These are phyloP conservation scores for Xylariaceae sp. DNA, from an alignment of 2,329 filamentous ascomycete species.

Conservation along the genomic window DNA sequence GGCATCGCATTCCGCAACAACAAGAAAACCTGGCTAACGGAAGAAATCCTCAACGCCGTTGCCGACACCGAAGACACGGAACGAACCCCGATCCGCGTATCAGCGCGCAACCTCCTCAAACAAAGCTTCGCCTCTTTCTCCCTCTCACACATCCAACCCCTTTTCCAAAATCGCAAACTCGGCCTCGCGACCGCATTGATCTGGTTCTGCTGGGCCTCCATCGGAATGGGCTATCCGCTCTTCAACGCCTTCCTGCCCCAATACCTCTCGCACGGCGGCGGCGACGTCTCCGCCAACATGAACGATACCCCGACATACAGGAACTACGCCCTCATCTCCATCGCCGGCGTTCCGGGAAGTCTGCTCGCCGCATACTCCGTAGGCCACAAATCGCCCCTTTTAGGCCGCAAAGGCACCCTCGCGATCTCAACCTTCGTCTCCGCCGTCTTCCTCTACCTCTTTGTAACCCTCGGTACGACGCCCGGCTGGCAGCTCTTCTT, in stretches of 20 bases:
- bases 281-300: conserved; percentile 33
- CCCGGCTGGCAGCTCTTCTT: conserved; percentile 57
- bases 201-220: conserved; percentile 77
- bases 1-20: conserved; percentile 69
- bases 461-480: conserved; percentile 54
- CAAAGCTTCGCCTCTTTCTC: conserved; percentile 63
- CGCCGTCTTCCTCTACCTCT: conserved; percentile 64
- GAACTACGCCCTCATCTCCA: conserved; percentile 75
- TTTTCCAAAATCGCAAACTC: conserved; percentile 53
- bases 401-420: conserved; percentile 68
- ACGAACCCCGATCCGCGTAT: conserved; percentile 21
- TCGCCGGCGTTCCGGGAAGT: conserved; percentile 71
- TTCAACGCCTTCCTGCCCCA: conserved; percentile 91
- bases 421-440: conserved; percentile 62
- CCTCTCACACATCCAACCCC: conserved; percentile 57
- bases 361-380: conserved; percentile 69
- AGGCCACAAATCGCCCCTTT: conserved; percentile 54
- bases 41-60: conserved; percentile 58
- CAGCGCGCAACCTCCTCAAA: conserved; percentile 43
- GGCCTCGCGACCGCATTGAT: conserved; percentile 51
- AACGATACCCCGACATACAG: conserved; percentile 54
- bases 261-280: conserved; percentile 61
- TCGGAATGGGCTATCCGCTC: conserved; percentile 81
- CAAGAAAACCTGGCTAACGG: conserved; percentile 69
- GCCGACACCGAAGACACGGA: conserved; percentile 39